Base-by-base conservation (phyloP, 352 stramenopile genomes). In the Phytophthora fragariae region DNA sequence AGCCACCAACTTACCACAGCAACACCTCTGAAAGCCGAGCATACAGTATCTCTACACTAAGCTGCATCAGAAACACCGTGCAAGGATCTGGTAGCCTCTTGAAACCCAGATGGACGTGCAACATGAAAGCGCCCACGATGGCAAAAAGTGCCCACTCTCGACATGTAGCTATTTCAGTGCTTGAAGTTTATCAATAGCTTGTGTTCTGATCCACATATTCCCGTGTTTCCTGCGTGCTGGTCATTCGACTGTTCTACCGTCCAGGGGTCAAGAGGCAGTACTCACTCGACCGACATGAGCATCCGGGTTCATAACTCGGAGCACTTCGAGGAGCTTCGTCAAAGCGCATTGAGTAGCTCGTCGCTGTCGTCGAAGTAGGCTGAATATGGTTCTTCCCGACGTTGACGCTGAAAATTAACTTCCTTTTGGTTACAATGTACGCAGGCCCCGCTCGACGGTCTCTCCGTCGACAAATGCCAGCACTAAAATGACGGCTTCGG, bases 281-380 rank as follows among this genome's bases (percentile, higher is more conserved):
- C 5, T 63, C 31, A 47, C 31, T 49, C 14, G 19, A 27, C 15
- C 15, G 35, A 4, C 19, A 93, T 92, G 86, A 91, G 84, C 60
- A 88, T 94, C 57, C 87, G 84, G 12, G 85, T 94, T 60, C 86
- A 94, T 76, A 92, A 94, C 65, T 81, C 80, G 14, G 85, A 92
- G 53, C 77, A 89, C 39, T 92, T 94, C 57, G 85, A 92, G 46
- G 82, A 90, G 62, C 81, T 94, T 10, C 85, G 84, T 3, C 85
- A 92, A 63, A 80, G 73, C 27, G 84, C 83, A 6, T 49, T 91
- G 37, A 80, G 66, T 24, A 80, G 62, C 70, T 75, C 72, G 12
- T 76, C 72, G 14, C 68, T 73, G 21, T 58, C 61, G 19, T 75
- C 72, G 12, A 73, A 72, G 29, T 87, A 69, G 12, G 71, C 70